Percentiles rank a stretch among this genome's conserved stretches.
phyloP scores from a whole-genome alignment of 805 yeast genomes.

The Yarrowia yakushimensis region DNA sequence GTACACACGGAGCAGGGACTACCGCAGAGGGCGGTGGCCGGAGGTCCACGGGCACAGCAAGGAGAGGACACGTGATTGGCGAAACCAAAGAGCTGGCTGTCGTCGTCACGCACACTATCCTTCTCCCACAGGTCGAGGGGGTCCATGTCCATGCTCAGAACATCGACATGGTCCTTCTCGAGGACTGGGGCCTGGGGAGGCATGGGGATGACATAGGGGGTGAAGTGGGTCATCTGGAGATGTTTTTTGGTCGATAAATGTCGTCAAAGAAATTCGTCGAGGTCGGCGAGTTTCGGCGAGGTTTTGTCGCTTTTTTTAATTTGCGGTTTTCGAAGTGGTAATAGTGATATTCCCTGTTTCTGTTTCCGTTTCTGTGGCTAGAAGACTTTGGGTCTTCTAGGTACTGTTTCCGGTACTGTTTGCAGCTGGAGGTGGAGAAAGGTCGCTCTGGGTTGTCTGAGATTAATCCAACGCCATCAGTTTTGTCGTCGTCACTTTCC shows the following conservation, averaged over 20 bases:
- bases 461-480: constrained; percentile 25
- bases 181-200: constrained; percentile 13
- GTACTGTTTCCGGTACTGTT: constrained; percentile 26
- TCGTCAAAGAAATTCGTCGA: no score
- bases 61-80: no score
- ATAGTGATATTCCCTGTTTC: constrained; percentile 26
- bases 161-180: background rate
- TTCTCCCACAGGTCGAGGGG: constrained; percentile 18
- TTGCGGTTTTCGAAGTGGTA: constrained; percentile 20
- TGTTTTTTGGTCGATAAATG: background rate
- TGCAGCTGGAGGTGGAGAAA: constrained; percentile 18
- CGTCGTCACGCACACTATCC: background rate
- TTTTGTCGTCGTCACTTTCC: constrained; percentile 25
- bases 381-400: constrained; percentile 21
- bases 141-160: background rate
- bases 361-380: constrained; percentile 26
- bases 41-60: no score
- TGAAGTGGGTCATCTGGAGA: constrained; percentile 2
- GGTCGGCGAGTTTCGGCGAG: background rate
- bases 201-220: constrained; percentile 18
- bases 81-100: background rate
- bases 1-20: constrained; percentile 11
- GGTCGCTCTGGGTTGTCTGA: constrained; percentile 17
- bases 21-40: background rate
- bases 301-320: background rate